Percentiles rank a stretch among this genome's conserved stretches.
Conservation (phyloP, 257 asterid species). For the Capsicum baccatum region DNA sequence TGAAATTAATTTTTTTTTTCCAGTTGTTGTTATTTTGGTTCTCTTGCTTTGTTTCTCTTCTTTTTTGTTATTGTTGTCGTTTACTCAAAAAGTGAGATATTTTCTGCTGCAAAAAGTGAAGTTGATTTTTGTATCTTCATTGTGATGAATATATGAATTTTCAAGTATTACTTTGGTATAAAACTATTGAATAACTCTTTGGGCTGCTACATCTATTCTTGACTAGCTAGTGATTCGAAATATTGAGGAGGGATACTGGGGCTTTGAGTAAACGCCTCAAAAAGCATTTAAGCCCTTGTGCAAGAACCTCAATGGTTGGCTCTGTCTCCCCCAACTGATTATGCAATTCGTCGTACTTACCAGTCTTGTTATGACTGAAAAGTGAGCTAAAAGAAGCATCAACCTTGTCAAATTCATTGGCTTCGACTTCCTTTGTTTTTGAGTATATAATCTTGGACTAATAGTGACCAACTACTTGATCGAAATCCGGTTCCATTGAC, state of each 20-base stretch:
- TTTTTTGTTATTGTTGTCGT: too few species aligned
- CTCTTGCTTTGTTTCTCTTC: too few species aligned
- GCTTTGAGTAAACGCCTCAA: slow-evolving; percentile 48
- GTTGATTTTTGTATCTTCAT: not conserved
- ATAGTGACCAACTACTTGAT: slow-evolving; percentile 42
- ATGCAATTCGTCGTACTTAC: slow-evolving; percentile 25
- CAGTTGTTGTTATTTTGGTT: too few species aligned
- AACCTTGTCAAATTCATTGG: slow-evolving; percentile 43
- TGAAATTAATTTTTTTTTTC: too few species aligned
- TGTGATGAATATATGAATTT: not conserved
- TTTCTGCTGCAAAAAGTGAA: not conserved
- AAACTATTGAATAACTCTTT: slow-evolving; percentile 13
- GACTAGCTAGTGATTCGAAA: slow-evolving; percentile 41
- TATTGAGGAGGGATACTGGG: slow-evolving; percentile 50
- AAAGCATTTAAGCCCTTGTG: slow-evolving; percentile 41
- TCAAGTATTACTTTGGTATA: slow-evolving; percentile 27
- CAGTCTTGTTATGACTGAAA: not conserved
- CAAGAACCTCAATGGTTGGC: slow-evolving; percentile 40
- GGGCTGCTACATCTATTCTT: not conserved
- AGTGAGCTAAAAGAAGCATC: slow-evolving; percentile 36
- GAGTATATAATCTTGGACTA: slow-evolving; percentile 39
- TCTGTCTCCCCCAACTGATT: slow-evolving; percentile 44
- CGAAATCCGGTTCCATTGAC: slow-evolving; percentile 33
- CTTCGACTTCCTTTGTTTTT: slow-evolving; percentile 31
- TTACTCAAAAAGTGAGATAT: too few species aligned